Evolutionary conservation across 2,329 filamentous ascomycete species (phyloP).

Genomic region (Rhinocladiella similis): DNA sequence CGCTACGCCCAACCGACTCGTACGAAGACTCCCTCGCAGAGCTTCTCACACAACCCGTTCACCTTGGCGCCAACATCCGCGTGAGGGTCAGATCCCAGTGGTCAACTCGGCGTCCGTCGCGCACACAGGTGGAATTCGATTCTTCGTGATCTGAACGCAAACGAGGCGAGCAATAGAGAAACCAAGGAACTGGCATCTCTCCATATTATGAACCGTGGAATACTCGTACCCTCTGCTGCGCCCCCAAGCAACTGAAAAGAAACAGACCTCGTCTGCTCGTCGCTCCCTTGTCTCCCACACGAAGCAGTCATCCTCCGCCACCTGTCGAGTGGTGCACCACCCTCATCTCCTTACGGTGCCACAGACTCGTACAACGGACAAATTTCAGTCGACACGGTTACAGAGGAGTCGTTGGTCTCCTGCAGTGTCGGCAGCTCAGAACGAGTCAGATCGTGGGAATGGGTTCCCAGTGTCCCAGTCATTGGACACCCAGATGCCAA

Average conservation of each 20-base stretch:
- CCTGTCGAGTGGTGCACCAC: not conserved
- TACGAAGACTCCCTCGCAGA: no score
- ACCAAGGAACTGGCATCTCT: no score
- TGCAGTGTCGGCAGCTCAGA: conserved; percentile 3
- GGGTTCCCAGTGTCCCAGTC: not conserved
- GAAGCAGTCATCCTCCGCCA: not conserved
- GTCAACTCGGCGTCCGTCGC: not conserved
- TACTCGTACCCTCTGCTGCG: not conserved
- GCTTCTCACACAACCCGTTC: not conserved
- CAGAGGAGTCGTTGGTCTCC: not conserved
- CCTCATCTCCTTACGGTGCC: not conserved
- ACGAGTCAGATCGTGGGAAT: conserved; percentile 12
- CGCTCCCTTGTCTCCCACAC: not conserved
- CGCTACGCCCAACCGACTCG: not conserved
- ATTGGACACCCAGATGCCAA: conserved; percentile 6
- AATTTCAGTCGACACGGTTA: not conserved
- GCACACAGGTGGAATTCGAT: not conserved
- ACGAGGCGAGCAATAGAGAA: no score
- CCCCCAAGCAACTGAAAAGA: not conserved
- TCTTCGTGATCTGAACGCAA: not conserved
- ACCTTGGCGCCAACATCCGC: not conserved
- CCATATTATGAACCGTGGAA: no score
- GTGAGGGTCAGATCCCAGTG: not conserved
- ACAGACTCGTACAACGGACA: conserved; percentile 8
- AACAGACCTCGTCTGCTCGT: not conserved